phyloP scores from a whole-genome alignment of 179 eudicot genomes.

The Spinacia oleracea region DNA sequence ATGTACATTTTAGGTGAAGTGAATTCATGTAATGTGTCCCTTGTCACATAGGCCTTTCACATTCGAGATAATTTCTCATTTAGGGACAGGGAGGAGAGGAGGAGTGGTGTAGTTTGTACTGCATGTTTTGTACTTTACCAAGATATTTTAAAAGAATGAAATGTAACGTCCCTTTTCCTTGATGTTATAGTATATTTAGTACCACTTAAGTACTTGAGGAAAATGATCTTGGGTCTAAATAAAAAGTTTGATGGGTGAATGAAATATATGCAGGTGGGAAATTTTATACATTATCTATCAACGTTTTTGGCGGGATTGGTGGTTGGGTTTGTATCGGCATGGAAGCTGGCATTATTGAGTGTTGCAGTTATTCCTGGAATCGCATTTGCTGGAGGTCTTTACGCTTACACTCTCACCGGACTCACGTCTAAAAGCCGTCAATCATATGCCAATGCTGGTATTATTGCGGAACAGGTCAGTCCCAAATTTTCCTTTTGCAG shows the following conservation, averaged over 20 bases:
- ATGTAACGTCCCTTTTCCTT: neutral
- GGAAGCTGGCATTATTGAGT: constrained; percentile 93
- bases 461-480: constrained; percentile 95
- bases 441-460: constrained; percentile 96
- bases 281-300: constrained; percentile 92
- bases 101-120: too few species aligned
- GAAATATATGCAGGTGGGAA: constrained; percentile 70
- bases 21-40: neutral
- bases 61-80: too few species aligned
- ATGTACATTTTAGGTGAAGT: neutral
- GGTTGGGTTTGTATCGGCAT: constrained; percentile 98
- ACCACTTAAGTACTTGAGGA: neutral
- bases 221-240: neutral
- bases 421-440: constrained; percentile 96
- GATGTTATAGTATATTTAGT: neutral
- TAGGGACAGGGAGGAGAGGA: too few species aligned
- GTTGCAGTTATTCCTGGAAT: constrained; percentile 98
- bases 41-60: neutral
- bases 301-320: constrained; percentile 99
- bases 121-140: too few species aligned
- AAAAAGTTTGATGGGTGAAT: constrained; percentile 8
- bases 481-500: constrained; percentile 15
- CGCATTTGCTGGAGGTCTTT: constrained; percentile 98
- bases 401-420: constrained; percentile 97
- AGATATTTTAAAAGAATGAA: neutral